Percentiles rank a stretch among this genome's conserved stretches.
These are phyloP conservation scores for Dacryopinax spathularia DNA, from an alignment of 768 basidiomycete genomes.

Conservation along the genomic window DNA sequence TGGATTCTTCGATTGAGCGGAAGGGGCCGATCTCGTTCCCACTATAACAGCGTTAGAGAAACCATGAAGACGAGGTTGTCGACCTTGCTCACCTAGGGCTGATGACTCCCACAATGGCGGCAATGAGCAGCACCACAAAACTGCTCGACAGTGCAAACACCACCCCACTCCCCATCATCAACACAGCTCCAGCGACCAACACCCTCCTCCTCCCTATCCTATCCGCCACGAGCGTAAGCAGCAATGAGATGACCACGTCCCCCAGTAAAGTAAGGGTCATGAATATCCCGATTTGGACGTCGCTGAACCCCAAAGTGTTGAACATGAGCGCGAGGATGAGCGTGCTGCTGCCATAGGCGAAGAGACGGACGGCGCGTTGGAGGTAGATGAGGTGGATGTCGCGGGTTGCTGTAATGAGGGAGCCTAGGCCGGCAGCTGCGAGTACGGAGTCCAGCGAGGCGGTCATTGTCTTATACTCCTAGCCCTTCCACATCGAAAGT, in stretches of 20 bases:
- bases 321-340: slow-evolving; percentile 20
- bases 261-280: slow-evolving; percentile 20
- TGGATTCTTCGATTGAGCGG: slow-evolving; percentile 19
- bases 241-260: slow-evolving; percentile 18
- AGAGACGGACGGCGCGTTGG: slow-evolving; percentile 13
- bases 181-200: slow-evolving; percentile 14
- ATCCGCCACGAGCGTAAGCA: slow-evolving; percentile 19
- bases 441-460: not conserved
- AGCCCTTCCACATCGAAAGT: no score
- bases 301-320: slow-evolving; percentile 16
- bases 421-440: slow-evolving; percentile 9
- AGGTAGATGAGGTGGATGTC: slow-evolving; percentile 17
- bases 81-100: slow-evolving; percentile 11
- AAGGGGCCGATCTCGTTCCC: slow-evolving; percentile 19
- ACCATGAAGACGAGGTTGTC: not conserved
- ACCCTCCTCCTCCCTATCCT: slow-evolving; percentile 16
- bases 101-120: slow-evolving; percentile 18
- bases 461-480: not conserved
- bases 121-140: slow-evolving; percentile 17
- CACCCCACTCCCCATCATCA: slow-evolving; percentile 18
- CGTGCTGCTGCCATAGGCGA: slow-evolving; percentile 13
- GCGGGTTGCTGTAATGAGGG: slow-evolving; percentile 8
- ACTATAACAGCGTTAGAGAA: not conserved
- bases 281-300: slow-evolving; percentile 18
- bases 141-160: slow-evolving; percentile 10